Percentiles rank a stretch among this genome's conserved stretches.
phyloP scores from a whole-genome alignment of 2,329 filamentous ascomycete genomes.

The Didymosphaeria variabile region DNA sequence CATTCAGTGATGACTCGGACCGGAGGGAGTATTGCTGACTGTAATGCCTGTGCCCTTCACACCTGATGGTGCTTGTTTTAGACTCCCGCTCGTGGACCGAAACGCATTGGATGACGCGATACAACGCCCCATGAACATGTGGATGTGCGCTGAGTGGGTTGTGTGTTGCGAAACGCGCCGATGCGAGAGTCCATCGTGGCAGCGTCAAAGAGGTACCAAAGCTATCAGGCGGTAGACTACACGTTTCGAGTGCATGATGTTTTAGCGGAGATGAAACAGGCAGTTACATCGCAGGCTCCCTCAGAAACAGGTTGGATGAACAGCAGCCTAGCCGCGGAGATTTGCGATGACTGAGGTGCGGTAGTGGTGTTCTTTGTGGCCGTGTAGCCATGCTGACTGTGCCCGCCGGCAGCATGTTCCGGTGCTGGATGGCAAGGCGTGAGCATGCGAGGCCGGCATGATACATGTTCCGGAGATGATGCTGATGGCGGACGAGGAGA shows the following conservation, averaged over 20 bases:
- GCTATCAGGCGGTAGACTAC: neutral
- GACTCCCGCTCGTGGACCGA: neutral
- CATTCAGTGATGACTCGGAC: neutral
- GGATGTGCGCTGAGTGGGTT: neutral
- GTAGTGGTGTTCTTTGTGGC: neutral
- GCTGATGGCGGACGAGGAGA: neutral
- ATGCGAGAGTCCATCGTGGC: neutral
- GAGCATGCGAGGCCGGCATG: neutral
- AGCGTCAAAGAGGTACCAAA: neutral
- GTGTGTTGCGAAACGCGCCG: neutral
- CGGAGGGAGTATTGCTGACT: conserved; percentile 3
- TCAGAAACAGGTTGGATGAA: neutral
- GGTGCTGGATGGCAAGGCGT: neutral
- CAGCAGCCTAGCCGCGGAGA: neutral
- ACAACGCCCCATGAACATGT: neutral
- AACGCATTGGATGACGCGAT: neutral
- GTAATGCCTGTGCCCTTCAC: conserved; percentile 1
- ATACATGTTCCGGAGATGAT: conserved; percentile 1
- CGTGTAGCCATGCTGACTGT: neutral
- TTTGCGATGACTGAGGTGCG: conserved; percentile 2
- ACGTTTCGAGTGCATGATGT: neutral
- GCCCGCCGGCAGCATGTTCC: neutral
- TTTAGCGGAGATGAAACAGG: conserved; percentile 1
- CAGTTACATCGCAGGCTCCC: neutral
- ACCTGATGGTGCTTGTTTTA: neutral